Base-by-base conservation (phyloP, 2,329 filamentous ascomycete genomes). In the Chrysoporthe puriensis region DNA sequence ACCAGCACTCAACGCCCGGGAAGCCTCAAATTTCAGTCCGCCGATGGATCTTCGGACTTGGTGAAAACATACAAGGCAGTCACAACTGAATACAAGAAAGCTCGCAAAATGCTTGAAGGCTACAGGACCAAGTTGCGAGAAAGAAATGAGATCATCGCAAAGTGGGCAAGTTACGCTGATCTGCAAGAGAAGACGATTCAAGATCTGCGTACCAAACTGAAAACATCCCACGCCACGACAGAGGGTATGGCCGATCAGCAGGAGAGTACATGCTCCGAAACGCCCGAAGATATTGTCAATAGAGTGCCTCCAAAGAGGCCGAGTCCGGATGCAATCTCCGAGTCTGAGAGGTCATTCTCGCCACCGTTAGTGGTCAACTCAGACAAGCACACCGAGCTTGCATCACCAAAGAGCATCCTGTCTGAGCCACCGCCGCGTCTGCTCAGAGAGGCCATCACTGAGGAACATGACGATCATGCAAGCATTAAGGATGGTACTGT, bases 151-250 rank as follows among this genome's bases (percentile, higher is more conserved):
- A 78, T 82, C 34, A 79, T 79, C 4, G 77, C 83, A 7, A 72
- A 73, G 43, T 88, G 85, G 85, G 76, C 78, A 36, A 74, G 77
- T 6, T 82, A 85, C 64, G 81, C 82, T 5, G 79, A 79, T 32
- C 72, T 76, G 14, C 73, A 86, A 21, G 77, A 83, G 63, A 75
- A 75, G 36, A 84, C 79, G 68, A 77, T 87, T 13, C 77, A 78
- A 58, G 76, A 73, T 34, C 76, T 85, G 11, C 81, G 85, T 69
- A 77, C 77, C 43, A 78, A 79, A 65, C 73, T 42, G 34, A 48
- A 62, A 6, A 43, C 43, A 44, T 48, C 43, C 34, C 59, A 40
- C 43, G n/a, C 26, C 9, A 36, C 16, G 36, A 52, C 34, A 2
- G 18, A 11, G 16, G 52, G 3, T 1, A 14, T 34, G 6, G 46